Evolutionary conservation across 257 asterid species (phyloP), one percentile per base, ranked within the genome.

Genomic region (Anisodus tanguticus): DNA sequence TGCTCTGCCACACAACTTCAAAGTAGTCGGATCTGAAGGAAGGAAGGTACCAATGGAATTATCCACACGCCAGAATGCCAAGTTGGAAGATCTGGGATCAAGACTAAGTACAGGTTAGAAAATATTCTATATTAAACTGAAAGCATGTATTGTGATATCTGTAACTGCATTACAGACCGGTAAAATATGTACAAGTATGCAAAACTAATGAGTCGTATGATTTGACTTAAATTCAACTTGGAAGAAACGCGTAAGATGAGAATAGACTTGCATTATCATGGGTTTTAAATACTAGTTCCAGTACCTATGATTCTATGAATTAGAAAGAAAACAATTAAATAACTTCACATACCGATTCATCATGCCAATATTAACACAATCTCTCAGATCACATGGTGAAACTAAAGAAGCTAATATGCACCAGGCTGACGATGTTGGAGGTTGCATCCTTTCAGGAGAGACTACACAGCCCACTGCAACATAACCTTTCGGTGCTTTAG

Each of bases 61-160:
- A 86, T 93, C 97, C 90, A 92, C 98, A 71, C 99, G 95, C 99
- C 99, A 96, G 88, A 96, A 93, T 69, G 97, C 97, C 91, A 94
- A 85, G 84, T 87, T 82, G 85, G 93, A 88, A 82, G 64, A 85
- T 88, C 98, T 96, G 87, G 22, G 54, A 88, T 87, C 69, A 83
- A 81, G 43, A 80, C 78, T 51, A 66, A 39, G 15, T 13, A 31
- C 19, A 76, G 64, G 17, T 76, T 51, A 76, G 81, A 51, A 76
- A 51, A 76, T 15, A 76, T 76, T 51, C 17, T 49, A 53, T 26
- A 53, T 76, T 51, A 43, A 76, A 76, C 81, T 22, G 62, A 26
- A 76, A 51, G 13, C 26, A 53, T 53, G 22, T 31, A 15, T 76
- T 17, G 79, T 51, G 81, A 76, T 76, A 76, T 22, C 39, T 31